Conservation (phyloP, 2,329 filamentous ascomycete species). For the Aspergillus felis region DNA sequence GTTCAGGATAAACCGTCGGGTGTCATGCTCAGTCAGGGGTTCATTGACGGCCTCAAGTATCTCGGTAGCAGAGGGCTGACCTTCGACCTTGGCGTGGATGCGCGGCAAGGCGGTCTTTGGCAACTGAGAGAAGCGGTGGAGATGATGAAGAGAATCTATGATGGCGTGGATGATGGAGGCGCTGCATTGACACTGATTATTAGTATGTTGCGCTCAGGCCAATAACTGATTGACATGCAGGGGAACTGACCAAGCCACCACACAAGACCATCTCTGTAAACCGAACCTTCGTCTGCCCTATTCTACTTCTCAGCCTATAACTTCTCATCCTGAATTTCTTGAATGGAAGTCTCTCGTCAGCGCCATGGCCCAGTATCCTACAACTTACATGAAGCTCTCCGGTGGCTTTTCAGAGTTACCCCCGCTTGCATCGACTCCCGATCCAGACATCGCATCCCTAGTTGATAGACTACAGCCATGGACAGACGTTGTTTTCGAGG, state of each 20-base stretch:
- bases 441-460: constrained; percentile 19
- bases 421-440: constrained; percentile 30
- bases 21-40: constrained; percentile 59
- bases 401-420: constrained; percentile 78
- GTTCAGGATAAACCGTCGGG: constrained; percentile 71
- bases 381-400: constrained; percentile 87
- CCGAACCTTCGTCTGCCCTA: constrained; percentile 62
- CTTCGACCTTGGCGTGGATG: constrained; percentile 84
- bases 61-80: constrained; percentile 60
- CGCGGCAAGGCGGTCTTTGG: constrained; percentile 68
- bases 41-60: constrained; percentile 63
- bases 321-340: constrained; percentile 54
- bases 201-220: constrained; percentile 40
- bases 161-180: constrained; percentile 47
- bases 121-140: constrained; percentile 68
- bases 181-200: constrained; percentile 63
- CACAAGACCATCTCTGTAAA: constrained; percentile 81
- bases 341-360: constrained; percentile 68
- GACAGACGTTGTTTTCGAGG: constrained; percentile 66
- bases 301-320: constrained; percentile 45
- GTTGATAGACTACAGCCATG: constrained; percentile 65
- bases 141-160: constrained; percentile 66
- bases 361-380: constrained; percentile 59
- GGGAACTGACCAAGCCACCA: constrained; percentile 2
- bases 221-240: neutral